Evolutionary conservation across 2,329 filamentous ascomycete genomes (phyloP).

Genomic region (Lecanicillium sp.): DNA sequence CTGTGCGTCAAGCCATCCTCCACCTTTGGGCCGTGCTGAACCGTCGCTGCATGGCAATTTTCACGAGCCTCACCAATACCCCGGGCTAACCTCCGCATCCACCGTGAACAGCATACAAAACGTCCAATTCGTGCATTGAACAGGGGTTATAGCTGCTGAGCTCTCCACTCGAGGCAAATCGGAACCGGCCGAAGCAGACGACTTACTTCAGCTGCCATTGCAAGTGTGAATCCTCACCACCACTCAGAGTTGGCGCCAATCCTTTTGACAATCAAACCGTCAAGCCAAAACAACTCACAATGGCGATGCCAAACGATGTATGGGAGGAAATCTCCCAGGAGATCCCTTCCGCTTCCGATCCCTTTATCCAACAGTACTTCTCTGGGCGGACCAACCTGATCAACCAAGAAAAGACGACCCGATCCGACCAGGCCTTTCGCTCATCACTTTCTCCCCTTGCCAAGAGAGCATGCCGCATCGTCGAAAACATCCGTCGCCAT

Average conservation of each 20-base stretch:
- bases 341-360: conserved; percentile 54
- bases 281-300: conserved; percentile 11
- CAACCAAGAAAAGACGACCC: conserved; percentile 69
- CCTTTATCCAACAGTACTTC: conserved; percentile 77
- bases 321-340: conserved; percentile 49
- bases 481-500: conserved; percentile 67
- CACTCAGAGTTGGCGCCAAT: not conserved
- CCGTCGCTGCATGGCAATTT: not conserved
- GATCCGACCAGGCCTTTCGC: conserved; percentile 66
- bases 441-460: conserved; percentile 72
- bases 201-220: not conserved
- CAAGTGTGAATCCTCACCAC: too few relatives aligned
- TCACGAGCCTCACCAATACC: too few relatives aligned
- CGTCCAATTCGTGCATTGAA: too few relatives aligned
- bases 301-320: conserved; percentile 44
- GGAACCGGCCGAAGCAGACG: conserved; percentile 5
- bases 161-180: not conserved
- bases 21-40: not conserved
- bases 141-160: too few relatives aligned
- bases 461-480: conserved; percentile 67
- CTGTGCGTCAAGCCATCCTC: not conserved
- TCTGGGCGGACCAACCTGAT: conserved; percentile 68
- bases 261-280: not conserved
- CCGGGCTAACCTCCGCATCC: too few relatives aligned
- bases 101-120: too few relatives aligned